Evolutionary conservation across 805 yeast species (phyloP).

Genomic region (Candida vartiovaarae): DNA sequence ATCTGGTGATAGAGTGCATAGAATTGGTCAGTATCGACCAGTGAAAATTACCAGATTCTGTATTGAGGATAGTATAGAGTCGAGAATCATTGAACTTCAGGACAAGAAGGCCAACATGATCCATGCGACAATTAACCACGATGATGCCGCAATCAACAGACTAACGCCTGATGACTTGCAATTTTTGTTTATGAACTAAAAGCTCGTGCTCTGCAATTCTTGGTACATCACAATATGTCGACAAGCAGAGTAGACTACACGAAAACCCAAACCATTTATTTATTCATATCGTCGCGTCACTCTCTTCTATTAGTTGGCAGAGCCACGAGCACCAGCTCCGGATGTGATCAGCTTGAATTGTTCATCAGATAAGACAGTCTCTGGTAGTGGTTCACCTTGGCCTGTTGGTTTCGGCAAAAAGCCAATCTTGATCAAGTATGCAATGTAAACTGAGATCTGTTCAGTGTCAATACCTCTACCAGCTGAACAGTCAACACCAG

Average conservation of each 20-base stretch:
- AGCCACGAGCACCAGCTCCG: slow-evolving; percentile 73
- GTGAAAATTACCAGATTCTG: slow-evolving; percentile 88
- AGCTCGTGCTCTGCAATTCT: neutral
- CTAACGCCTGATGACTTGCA: slow-evolving; percentile 93
- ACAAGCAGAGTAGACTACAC: neutral
- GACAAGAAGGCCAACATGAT: slow-evolving; percentile 98
- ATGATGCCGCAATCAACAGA: slow-evolving; percentile 82
- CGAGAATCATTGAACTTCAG: slow-evolving; percentile 90
- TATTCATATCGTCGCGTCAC: neutral
- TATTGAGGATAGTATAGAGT: slow-evolving; percentile 94
- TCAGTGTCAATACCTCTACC: slow-evolving; percentile 71
- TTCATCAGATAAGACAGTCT: slow-evolving; percentile 45
- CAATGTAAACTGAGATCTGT: slow-evolving; percentile 67
- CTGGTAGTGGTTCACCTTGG: slow-evolving; percentile 45
- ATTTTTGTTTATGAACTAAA: slow-evolving; percentile 77
- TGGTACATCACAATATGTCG: too few species aligned
- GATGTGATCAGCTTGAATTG: slow-evolving; percentile 49
- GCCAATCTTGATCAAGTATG: slow-evolving; percentile 75
- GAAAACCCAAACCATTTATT: neutral
- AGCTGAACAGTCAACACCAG: slow-evolving; percentile 56
- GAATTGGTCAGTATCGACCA: slow-evolving; percentile 95
- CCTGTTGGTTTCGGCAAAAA: slow-evolving; percentile 61
- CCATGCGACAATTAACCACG: slow-evolving; percentile 90
- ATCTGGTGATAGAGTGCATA: slow-evolving; percentile 94
- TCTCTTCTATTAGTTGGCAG: slow-evolving; percentile 34